Conservation (phyloP, 345 rosid genomes). For the Hibiscus tridactylites region DNA sequence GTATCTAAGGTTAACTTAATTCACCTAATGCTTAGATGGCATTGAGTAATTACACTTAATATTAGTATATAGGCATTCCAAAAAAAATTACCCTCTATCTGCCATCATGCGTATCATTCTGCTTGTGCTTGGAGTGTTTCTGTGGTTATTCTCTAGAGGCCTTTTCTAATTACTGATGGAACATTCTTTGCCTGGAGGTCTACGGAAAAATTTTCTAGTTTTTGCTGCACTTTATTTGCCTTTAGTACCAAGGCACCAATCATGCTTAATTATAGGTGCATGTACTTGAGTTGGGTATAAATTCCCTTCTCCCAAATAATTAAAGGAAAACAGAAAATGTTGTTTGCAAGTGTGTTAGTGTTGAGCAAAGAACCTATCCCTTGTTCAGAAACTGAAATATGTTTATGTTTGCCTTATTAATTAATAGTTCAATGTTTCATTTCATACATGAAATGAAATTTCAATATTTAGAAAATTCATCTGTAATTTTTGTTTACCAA, state of each 20-base stretch:
- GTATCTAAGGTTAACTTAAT: slow-evolving; percentile 64
- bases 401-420: neutral
- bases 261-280: neutral
- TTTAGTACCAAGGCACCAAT: neutral
- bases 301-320: neutral
- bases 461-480: neutral
- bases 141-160: neutral
- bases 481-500: neutral
- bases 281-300: neutral
- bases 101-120: neutral
- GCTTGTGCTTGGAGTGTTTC: neutral
- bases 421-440: neutral
- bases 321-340: neutral
- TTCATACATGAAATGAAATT: neutral
- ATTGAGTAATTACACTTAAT: neutral
- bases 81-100: neutral
- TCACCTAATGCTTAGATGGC: slow-evolving; percentile 1
- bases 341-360: neutral
- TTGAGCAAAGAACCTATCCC: neutral
- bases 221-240: neutral
- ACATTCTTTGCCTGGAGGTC: neutral
- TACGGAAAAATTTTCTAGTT: neutral
- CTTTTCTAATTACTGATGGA: neutral
- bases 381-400: neutral
- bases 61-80: neutral